These are phyloP conservation scores for Nakazawaea wyomingensis DNA, from an alignment of 805 yeast genomes.

Conservation along the genomic window DNA sequence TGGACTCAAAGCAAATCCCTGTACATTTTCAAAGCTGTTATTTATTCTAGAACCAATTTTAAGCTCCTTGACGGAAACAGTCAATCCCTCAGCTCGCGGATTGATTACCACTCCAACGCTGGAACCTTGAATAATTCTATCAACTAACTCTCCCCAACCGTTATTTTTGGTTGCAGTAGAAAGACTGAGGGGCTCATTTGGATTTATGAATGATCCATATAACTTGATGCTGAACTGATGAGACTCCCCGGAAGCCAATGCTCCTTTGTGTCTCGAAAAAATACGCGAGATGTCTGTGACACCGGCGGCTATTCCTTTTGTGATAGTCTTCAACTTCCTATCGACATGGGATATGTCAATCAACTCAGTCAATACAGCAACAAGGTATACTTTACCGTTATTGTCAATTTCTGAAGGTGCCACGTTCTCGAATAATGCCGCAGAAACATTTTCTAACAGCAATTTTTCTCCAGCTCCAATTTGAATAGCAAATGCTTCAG, in stretches of 20 bases:
- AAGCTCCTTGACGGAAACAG: constrained; percentile 70
- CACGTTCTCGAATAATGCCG: constrained; percentile 73
- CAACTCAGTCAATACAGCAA: constrained; percentile 70
- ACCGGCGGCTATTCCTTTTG: constrained; percentile 85
- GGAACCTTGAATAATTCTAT: constrained; percentile 72
- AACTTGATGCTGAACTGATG: constrained; percentile 68
- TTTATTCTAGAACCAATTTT: constrained; percentile 33
- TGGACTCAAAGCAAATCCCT: constrained; percentile 52
- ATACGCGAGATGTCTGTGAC: constrained; percentile 79
- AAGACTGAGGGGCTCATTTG: constrained; percentile 25
- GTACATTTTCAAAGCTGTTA: constrained; percentile 26
- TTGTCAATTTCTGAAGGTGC: constrained; percentile 59
- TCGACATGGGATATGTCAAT: constrained; percentile 37
- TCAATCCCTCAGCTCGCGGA: constrained; percentile 70
- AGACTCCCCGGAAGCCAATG: constrained; percentile 54
- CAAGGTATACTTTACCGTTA: constrained; percentile 64
- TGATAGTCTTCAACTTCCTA: constrained; percentile 34
- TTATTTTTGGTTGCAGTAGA: constrained; percentile 30
- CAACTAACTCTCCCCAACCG: constrained; percentile 89
- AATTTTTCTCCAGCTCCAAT: constrained; percentile 54
- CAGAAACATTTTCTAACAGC: constrained; percentile 63
- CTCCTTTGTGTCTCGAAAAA: constrained; percentile 60
- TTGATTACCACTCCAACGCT: constrained; percentile 73
- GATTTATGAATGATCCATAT: constrained; percentile 61
- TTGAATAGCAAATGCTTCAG: constrained; percentile 75